Evolutionary conservation across 2,329 filamentous ascomycete genomes (phyloP), one percentile per base, ranked within the genome.

Genomic region (Ceratocystis destructans): DNA sequence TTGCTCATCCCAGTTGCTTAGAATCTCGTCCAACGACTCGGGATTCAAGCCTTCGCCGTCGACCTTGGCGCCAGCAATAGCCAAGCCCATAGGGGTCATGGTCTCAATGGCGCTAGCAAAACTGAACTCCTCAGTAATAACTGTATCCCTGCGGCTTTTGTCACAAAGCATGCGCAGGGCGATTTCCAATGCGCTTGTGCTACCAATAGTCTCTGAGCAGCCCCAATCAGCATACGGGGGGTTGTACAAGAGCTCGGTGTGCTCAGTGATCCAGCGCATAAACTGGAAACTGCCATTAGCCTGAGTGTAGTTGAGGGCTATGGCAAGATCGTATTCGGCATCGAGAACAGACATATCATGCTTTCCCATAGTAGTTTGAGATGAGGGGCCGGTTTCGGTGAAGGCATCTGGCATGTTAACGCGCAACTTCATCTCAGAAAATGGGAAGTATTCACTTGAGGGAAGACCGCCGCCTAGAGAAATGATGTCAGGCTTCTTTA

Each of bases 241-340:
- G 69, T 84, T 81, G 75, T 90, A 89, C 17, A 96, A 85, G 66
- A 97, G 84, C 77, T 99, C 93, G 0, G 92, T 96, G 76, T 97
- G 94, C 78, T 99, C 94, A 0, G 92, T 95, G 63, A 97, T 81
- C 77, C 89, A 97, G 68, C 94, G 86, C 69, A 96, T 79, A 75
- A 99, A 80, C 77, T 96, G 94, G 2, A 90, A 88, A 10, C 90
- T 85, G 20, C 94, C 94, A 20, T 85, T 85, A 7, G 91, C 87
- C 77, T 96, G 91, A 44, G 89, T 90, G 74, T 99, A 99, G 77
- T 99, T 97, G 74, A 96, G 86, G 0, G 88, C 88, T 69, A 95
- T 90, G 59, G 89, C 85, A 64, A 99, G 83, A 76, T 99, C 94
- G 71, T 83, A 83, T 17, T 70, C 69, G 2, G 61, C 64, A 46